These are phyloP conservation scores for Neltuma alba DNA, from an alignment of 306 rosid genomes.

Conservation along the genomic window DNA sequence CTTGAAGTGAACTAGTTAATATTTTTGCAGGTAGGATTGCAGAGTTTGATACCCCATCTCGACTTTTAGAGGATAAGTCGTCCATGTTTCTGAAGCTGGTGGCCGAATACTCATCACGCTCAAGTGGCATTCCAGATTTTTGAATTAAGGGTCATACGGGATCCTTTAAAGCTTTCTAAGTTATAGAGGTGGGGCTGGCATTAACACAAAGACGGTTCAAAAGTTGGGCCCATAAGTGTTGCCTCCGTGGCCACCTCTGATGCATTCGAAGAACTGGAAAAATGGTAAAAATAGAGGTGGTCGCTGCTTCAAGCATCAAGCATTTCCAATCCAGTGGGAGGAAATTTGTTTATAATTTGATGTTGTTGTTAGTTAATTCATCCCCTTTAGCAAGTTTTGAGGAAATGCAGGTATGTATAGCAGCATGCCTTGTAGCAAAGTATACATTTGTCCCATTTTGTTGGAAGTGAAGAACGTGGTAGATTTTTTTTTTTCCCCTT, in stretches of 20 bases:
- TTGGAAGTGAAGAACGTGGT: constrained; percentile 41
- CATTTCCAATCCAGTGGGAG: constrained; percentile 6
- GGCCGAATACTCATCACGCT: constrained; percentile 76
- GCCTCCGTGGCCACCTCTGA: constrained; percentile 33
- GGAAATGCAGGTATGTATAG: constrained; percentile 43
- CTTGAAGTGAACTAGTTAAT: constrained; percentile 29
- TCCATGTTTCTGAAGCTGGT: constrained; percentile 93
- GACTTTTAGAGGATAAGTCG: constrained; percentile 81
- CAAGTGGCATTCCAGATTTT: constrained; percentile 68
- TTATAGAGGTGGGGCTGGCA: constrained; percentile 36
- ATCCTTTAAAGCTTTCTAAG: constrained; percentile 31
- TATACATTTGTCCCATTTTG: constrained; percentile 35
- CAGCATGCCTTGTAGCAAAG: constrained; percentile 33
- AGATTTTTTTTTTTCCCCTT: too few species aligned
- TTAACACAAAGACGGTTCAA: constrained; percentile 33
- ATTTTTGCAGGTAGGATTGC: constrained; percentile 75
- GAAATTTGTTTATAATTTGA: constrained; percentile 31
- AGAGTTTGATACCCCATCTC: constrained; percentile 76
- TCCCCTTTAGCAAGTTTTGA: constrained; percentile 37
- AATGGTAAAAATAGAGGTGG: constrained; percentile 21
- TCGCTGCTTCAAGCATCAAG: not conserved
- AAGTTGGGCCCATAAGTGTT: constrained; percentile 11
- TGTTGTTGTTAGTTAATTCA: constrained; percentile 39
- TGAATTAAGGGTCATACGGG: constrained; percentile 39
- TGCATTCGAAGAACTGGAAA: constrained; percentile 29